Conservation (phyloP, 495 filamentous ascomycete genomes). For the Corynascus novoguineensis region DNA sequence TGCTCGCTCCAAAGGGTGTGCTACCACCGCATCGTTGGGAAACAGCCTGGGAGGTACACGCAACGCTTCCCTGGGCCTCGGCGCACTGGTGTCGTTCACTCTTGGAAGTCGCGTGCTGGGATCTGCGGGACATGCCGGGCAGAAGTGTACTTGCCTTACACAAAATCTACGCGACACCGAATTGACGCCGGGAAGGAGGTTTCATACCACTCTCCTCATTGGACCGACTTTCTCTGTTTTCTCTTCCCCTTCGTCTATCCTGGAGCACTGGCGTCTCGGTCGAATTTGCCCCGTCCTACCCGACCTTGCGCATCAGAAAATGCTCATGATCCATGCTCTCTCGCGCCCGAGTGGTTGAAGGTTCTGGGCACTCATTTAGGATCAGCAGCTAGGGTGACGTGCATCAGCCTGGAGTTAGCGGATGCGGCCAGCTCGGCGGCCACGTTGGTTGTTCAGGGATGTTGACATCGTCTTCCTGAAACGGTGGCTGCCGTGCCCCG, state of each 20-base stretch:
- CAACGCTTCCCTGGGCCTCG: no score
- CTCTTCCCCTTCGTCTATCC: neutral
- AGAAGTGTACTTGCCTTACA: neutral
- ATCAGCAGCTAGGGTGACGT: constrained; percentile 9
- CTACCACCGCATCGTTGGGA: no score
- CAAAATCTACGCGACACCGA: neutral
- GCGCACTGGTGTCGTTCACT: no score
- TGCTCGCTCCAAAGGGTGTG: neutral
- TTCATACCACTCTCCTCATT: neutral
- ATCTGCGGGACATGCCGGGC: constrained; percentile 3
- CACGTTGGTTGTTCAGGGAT: neutral
- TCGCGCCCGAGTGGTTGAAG: constrained; percentile 3
- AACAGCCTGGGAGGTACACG: no score
- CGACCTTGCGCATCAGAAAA: neutral
- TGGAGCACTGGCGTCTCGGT: constrained; percentile 2
- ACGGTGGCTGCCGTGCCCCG: constrained; percentile 1
- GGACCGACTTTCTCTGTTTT: no score
- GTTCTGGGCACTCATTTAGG: no score
- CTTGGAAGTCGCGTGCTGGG: neutral
- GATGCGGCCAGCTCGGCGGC: neutral
- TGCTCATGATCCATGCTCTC: constrained; percentile 4
- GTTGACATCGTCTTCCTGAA: neutral
- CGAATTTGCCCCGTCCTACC: neutral
- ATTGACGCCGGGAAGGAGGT: neutral
- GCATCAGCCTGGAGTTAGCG: constrained; percentile 8